Evolutionary conservation across 2,329 filamentous ascomycete species (phyloP).

Genomic region (Trichoderma guizhouense): DNA sequence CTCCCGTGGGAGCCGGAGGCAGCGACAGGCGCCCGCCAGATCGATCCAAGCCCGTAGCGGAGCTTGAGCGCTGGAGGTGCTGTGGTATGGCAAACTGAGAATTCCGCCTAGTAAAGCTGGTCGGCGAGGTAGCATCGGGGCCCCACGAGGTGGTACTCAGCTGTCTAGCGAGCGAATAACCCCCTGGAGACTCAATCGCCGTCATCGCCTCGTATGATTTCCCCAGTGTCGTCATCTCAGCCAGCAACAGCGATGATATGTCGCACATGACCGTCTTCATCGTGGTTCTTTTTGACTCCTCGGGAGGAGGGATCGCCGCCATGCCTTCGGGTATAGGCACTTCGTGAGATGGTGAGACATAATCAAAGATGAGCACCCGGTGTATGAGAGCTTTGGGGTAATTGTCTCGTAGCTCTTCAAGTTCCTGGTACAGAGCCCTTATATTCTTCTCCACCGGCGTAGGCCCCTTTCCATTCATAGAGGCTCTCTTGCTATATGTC

Average conservation of each 20-base stretch:
- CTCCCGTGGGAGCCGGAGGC: conserved; percentile 60
- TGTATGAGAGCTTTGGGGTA: conserved; percentile 76
- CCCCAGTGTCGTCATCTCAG: conserved; percentile 71
- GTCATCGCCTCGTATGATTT: conserved; percentile 70
- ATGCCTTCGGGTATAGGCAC: conserved; percentile 65
- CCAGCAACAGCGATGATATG: conserved; percentile 68
- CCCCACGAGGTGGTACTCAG: conserved; percentile 43
- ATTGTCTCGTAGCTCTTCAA: conserved; percentile 67
- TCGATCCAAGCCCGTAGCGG: conserved; percentile 56
- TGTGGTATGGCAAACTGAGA: conserved; percentile 50
- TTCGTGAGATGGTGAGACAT: conserved; percentile 45
- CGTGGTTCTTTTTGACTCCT: conserved; percentile 70
- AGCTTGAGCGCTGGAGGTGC: conserved; percentile 48
- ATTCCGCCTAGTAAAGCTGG: conserved; percentile 46
- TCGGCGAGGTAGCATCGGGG: conserved; percentile 37
- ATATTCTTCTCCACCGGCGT: conserved; percentile 56
- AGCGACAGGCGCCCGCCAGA: conserved; percentile 74
- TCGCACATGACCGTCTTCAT: conserved; percentile 79
- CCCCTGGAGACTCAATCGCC: conserved; percentile 72
- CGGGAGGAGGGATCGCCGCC: conserved; percentile 64
- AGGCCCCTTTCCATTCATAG: conserved; percentile 47
- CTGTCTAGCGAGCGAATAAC: conserved; percentile 40
- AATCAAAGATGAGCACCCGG: conserved; percentile 77
- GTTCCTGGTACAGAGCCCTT: conserved; percentile 59
- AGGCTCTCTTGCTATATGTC: conserved; percentile 53